Conservation (phyloP, 768 basidiomycete genomes). For the Tremella yokohamensis region DNA sequence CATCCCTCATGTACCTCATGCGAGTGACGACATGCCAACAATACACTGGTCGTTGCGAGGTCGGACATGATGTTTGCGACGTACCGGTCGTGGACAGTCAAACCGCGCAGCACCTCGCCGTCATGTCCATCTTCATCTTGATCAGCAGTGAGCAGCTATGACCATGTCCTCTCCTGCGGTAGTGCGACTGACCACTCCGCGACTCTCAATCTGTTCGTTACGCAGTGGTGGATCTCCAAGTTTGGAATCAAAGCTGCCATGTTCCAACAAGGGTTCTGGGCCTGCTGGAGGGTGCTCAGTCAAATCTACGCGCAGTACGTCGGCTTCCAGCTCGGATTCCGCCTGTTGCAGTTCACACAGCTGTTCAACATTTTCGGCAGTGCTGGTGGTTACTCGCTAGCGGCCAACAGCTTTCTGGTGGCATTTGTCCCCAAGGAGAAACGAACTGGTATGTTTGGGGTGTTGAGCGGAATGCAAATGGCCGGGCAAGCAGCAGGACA, state of each 20-base stretch:
- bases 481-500: constrained; percentile 34
- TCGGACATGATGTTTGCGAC: constrained; percentile 36
- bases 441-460: constrained; percentile 44
- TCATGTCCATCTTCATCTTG: constrained; percentile 39
- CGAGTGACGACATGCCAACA: constrained; percentile 44
- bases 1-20: constrained; percentile 44
- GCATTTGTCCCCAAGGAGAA: constrained; percentile 33
- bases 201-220: constrained; percentile 45
- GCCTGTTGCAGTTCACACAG: constrained; percentile 42
- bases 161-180: background rate
- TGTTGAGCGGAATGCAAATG: constrained; percentile 39
- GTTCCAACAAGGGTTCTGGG: constrained; percentile 42
- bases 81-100: constrained; percentile 29
- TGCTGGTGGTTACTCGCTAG: constrained; percentile 45
- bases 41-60: constrained; percentile 17
- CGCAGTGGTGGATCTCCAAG: constrained; percentile 33
- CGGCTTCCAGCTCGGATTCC: constrained; percentile 29
- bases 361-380: constrained; percentile 46
- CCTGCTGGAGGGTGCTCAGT: constrained; percentile 34
- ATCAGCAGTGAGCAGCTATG: constrained; percentile 21
- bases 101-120: constrained; percentile 28
- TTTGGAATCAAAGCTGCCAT: constrained; percentile 41
- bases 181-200: constrained; percentile 5
- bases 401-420: constrained; percentile 39
- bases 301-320: constrained; percentile 35